Evolutionary conservation across 495 filamentous ascomycete genomes (phyloP).

Genomic region (Hypomontagnella submonticulosa): DNA sequence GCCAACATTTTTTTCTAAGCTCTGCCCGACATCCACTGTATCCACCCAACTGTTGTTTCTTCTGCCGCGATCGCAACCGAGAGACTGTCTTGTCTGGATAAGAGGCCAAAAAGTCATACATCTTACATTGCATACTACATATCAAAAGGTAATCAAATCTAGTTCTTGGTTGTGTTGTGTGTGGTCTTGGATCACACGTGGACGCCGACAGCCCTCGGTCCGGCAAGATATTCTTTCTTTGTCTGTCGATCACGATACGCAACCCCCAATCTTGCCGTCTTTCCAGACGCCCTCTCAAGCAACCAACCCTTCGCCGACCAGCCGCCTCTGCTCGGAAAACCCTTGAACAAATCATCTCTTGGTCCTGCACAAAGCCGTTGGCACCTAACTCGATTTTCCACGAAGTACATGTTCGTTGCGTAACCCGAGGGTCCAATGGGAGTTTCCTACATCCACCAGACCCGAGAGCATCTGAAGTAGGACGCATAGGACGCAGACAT

Average conservation of each 20-base stretch:
- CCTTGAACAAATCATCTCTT: conserved; percentile 44
- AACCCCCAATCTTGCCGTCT: conserved; percentile 31
- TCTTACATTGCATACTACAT: background rate
- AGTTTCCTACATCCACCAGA: conserved; percentile 47
- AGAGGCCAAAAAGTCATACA: conserved; percentile 2
- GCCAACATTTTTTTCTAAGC: conserved; percentile 15
- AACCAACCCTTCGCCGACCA: conserved; percentile 35
- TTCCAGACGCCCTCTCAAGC: conserved; percentile 22
- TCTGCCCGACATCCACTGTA: conserved; percentile 5
- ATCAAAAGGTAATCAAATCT: conserved; percentile 11
- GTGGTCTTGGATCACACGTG: conserved; percentile 40
- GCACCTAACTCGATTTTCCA: conserved; percentile 58
- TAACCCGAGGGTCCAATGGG: conserved; percentile 63
- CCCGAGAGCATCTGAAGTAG: conserved; percentile 48
- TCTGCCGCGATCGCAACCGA: conserved; percentile 42
- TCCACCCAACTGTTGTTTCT: background rate
- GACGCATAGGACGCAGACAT: conserved; percentile 49
- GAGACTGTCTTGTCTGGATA: conserved; percentile 39
- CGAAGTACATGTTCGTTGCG: conserved; percentile 61
- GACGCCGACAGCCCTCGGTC: conserved; percentile 40
- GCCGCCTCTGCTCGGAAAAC: conserved; percentile 40
- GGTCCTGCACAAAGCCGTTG: conserved; percentile 62
- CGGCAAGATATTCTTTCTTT: conserved; percentile 36
- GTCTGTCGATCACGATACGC: conserved; percentile 45
- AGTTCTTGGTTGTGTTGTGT: conserved; percentile 27